A percentile compares a stretch with the other conserved stretches of the same genome.
Conservation (phyloP, 768 basidiomycete genomes). For the Pholiota molesta region DNA sequence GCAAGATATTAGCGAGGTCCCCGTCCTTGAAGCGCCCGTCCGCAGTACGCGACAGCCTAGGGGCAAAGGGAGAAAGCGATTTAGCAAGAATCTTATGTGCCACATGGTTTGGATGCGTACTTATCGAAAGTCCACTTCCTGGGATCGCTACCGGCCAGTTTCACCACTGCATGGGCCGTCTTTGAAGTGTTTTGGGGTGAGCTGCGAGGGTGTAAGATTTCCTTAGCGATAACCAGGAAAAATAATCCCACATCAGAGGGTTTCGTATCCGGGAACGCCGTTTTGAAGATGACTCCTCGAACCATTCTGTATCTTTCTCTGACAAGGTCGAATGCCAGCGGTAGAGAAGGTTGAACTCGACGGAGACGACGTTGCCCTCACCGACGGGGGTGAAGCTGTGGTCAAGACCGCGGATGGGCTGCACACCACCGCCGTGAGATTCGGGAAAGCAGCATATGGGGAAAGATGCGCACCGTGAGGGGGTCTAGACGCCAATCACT, state of each 20-base stretch:
- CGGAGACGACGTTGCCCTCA: conserved; percentile 73
- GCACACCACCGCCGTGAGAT: background rate
- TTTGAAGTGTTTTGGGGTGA: conserved; percentile 37
- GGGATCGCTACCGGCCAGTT: conserved; percentile 33
- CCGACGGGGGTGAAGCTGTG: conserved; percentile 65
- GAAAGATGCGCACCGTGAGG: conserved; percentile 45
- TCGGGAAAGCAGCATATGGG: background rate
- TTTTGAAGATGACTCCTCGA: conserved; percentile 44
- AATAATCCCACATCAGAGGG: conserved; percentile 38
- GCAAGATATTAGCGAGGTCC: conserved; percentile 64
- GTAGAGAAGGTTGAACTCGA: conserved; percentile 74
- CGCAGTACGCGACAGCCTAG: conserved; percentile 51
- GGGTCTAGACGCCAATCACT: conserved; percentile 71
- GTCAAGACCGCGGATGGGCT: conserved; percentile 52
- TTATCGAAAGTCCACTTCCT: conserved; percentile 58
- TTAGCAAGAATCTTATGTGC: background rate
- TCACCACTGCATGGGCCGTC: conserved; percentile 26
- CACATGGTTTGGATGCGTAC: conserved; percentile 30
- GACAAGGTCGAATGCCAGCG: conserved; percentile 71
- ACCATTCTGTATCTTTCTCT: conserved; percentile 57
- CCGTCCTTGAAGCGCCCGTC: conserved; percentile 63
- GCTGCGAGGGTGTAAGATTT: background rate
- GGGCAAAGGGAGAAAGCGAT: background rate
- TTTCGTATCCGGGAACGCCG: conserved; percentile 43
- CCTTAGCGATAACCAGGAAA: background rate